Evolutionary conservation across 139 green algal species (phyloP), one percentile per base, ranked within the genome.

Genomic region (Asterochloris sp.): DNA sequence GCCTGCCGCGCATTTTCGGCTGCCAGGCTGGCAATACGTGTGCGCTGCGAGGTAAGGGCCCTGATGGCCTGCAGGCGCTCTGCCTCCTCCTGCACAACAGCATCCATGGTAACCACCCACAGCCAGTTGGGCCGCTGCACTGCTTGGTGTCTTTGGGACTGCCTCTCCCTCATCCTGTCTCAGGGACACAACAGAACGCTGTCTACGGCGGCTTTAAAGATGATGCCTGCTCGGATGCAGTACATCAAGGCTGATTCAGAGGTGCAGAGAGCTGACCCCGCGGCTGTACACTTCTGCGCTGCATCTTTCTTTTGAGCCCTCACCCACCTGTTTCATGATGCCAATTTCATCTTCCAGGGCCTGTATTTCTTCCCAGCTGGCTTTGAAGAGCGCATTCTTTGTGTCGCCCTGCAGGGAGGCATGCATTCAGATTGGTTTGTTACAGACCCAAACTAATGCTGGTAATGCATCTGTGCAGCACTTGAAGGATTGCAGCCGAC

Each of bases 11-110:
- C 62, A 26, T 80, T 86, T 28, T 88, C 82, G 4, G 60, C 78
- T 16, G 78, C 85, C 16, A 86, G 60, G 17, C 26, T 24, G 12
- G 76, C 78, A 47, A 88, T 83, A 12, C 67, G 60, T 83, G 91
- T 83, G 16, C 87, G 74, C 74, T 90, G 87, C 17, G 66, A 84
- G 82, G 69, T 82, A 62, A 91, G 83, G 27, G 89, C 88, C 21
- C 82, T 76, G 24, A 90, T 84, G 23, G 91, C 79, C 29, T 62
- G 29, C 78, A 88, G 13, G 29, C 71, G 24, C 83, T 87, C 69
- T 64, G 85, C 24, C 62, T 90, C 85, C 12, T 73, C 74, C 60
- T 54, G 38, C 38, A 54, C 38, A 54, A 54, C 38, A 79, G 69
- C 76, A 78, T 6, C 2, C 38, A 54, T 54, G 38, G 6, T 10